These are phyloP conservation scores for Lachancea fermentati DNA, from an alignment of 805 yeast species.

Conservation along the genomic window DNA sequence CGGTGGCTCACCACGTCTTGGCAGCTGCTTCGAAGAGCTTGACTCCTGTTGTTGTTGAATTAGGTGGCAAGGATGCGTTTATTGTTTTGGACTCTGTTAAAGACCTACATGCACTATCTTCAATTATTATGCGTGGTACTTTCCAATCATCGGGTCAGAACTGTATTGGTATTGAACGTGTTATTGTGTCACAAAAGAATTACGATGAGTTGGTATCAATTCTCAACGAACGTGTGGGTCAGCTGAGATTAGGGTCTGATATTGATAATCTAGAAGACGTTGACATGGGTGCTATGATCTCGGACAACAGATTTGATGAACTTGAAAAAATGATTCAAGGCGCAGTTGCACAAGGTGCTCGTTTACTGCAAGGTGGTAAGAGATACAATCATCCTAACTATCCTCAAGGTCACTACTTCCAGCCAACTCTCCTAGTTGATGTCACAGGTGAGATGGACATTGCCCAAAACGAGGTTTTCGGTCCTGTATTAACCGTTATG, in stretches of 20 bases:
- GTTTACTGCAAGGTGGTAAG: slow-evolving; percentile 72
- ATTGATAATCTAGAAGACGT: slow-evolving; percentile 86
- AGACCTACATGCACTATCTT: slow-evolving; percentile 53
- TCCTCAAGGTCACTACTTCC: slow-evolving; percentile 91
- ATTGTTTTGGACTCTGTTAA: slow-evolving; percentile 78
- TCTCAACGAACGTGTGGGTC: slow-evolving; percentile 51
- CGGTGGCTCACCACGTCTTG: slow-evolving; percentile 85
- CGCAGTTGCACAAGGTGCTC: slow-evolving; percentile 81
- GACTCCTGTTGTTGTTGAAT: slow-evolving; percentile 92
- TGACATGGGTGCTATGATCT: slow-evolving; percentile 95
- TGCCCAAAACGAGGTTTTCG: slow-evolving; percentile 90
- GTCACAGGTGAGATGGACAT: slow-evolving; percentile 72
- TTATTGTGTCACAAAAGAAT: slow-evolving; percentile 67
- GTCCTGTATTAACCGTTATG: slow-evolving; percentile 81
- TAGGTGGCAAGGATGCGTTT: slow-evolving; percentile 95
- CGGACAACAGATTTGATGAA: slow-evolving; percentile 63
- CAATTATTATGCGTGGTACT: slow-evolving; percentile 87
- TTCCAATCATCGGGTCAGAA: slow-evolving; percentile 98
- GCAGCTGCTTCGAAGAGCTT: slow-evolving; percentile 77
- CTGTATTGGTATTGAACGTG: slow-evolving; percentile 95
- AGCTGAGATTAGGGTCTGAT: slow-evolving; percentile 78
- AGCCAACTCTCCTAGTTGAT: slow-evolving; percentile 82
- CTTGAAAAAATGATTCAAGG: slow-evolving; percentile 63
- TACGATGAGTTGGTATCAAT: slow-evolving; percentile 59
- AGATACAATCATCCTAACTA: slow-evolving; percentile 81